Conservation (phyloP, 371 early-diverging fungal species). For the Nematocida homosporus region DNA sequence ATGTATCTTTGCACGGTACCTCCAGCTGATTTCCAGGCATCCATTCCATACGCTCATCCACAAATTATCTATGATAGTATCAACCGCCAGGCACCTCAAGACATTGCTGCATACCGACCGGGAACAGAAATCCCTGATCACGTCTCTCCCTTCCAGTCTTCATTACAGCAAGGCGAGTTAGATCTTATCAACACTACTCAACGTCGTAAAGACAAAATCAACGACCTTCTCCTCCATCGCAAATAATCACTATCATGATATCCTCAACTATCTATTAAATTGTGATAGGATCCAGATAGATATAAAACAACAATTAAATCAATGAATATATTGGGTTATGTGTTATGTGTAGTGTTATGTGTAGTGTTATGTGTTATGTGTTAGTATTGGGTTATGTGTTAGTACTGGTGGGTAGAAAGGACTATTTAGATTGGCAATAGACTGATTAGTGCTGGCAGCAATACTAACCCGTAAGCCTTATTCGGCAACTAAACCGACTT, state of each 20-base stretch:
- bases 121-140: constrained; percentile 37
- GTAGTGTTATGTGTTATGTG: too few relatives aligned
- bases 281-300: too few relatives aligned
- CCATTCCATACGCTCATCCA: constrained; percentile 33
- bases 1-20: constrained; percentile 15
- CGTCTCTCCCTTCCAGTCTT: constrained; percentile 25
- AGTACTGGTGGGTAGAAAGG: too few relatives aligned
- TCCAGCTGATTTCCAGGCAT: constrained; percentile 14
- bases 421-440: too few relatives aligned
- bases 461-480: too few relatives aligned
- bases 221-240: constrained; percentile 26
- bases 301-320: too few relatives aligned
- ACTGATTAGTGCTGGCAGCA: too few relatives aligned
- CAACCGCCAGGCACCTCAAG: constrained; percentile 21
- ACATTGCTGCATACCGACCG: constrained; percentile 21
- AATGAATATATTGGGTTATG: too few relatives aligned
- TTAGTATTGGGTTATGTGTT: too few relatives aligned
- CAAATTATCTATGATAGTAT: constrained; percentile 51
- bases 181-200: constrained; percentile 36
- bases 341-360: too few relatives aligned
- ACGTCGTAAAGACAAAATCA: constrained; percentile 29
- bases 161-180: constrained; percentile 14
- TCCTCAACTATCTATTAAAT: too few relatives aligned
- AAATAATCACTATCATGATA: constrained; percentile 15
- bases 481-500: too few relatives aligned